phyloP scores from a whole-genome alignment of 2,329 filamentous ascomycete species.

The Fusarium beomiforme region DNA sequence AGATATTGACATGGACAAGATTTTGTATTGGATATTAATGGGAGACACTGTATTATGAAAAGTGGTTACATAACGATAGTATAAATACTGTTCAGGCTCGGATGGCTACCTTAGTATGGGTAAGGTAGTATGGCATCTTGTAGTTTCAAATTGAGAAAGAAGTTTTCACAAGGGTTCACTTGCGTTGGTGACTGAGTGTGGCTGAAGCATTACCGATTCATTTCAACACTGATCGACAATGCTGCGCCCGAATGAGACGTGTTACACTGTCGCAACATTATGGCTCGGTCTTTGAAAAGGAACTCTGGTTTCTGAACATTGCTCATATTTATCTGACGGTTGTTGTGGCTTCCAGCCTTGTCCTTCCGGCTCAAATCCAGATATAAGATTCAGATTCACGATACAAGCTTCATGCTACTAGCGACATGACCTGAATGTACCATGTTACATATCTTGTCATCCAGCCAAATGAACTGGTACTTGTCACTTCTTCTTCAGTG shows the following conservation, averaged over 20 bases:
- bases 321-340: background rate
- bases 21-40: background rate
- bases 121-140: background rate
- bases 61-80: background rate
- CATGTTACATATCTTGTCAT: background rate
- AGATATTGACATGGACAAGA: slow-evolving; percentile 21
- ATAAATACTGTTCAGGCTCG: background rate
- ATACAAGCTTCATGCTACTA: background rate
- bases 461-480: background rate
- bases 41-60: background rate
- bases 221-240: slow-evolving; percentile 20
- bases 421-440: background rate
- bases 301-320: background rate
- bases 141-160: background rate
- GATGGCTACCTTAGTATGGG: too few relatives aligned
- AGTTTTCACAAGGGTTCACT: background rate
- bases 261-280: slow-evolving; percentile 17
- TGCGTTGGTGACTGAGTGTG: slow-evolving; percentile 1
- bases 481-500: background rate
- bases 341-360: background rate
- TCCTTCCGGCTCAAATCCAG: background rate
- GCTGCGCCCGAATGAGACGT: slow-evolving; percentile 28
- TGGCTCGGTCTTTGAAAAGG: background rate
- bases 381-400: background rate
- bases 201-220: slow-evolving; percentile 24